Evolutionary conservation across 768 basidiomycete species (phyloP).

Genomic region (Boletus rubescentipes): DNA sequence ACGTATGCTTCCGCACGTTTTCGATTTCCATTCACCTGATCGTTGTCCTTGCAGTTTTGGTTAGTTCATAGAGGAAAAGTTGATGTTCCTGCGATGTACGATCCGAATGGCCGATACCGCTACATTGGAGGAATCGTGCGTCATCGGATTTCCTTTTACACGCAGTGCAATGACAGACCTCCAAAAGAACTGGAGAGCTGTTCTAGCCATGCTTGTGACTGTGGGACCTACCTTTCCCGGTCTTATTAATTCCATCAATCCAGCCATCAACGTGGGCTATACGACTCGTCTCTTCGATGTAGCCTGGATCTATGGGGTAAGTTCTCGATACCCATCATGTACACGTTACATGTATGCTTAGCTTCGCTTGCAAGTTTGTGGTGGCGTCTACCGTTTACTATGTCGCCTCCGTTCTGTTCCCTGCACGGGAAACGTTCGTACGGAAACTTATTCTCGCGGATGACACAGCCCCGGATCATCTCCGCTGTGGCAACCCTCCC

Average conservation of each 20-base stretch:
- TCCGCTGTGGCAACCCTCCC: background rate
- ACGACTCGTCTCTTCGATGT: slow-evolving; percentile 61
- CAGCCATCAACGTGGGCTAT: slow-evolving; percentile 59
- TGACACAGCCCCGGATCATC: background rate
- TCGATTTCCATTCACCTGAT: background rate
- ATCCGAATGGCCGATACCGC: slow-evolving; percentile 73
- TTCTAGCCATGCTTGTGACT: slow-evolving; percentile 63
- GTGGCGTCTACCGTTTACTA: slow-evolving; percentile 28
- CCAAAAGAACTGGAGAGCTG: slow-evolving; percentile 77
- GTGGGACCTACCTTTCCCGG: slow-evolving; percentile 77
- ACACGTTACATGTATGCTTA: background rate
- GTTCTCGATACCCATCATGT: slow-evolving; percentile 20
- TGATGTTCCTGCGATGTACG: slow-evolving; percentile 84
- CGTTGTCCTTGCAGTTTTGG: slow-evolving; percentile 57
- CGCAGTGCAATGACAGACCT: background rate
- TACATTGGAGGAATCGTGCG: slow-evolving; percentile 74
- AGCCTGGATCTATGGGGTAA: slow-evolving; percentile 74
- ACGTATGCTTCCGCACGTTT: slow-evolving; percentile 38
- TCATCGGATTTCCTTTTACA: slow-evolving; percentile 10
- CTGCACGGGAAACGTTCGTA: slow-evolving; percentile 28
- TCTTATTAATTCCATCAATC: slow-evolving; percentile 71
- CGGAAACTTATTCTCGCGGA: slow-evolving; percentile 25
- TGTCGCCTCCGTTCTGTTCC: slow-evolving; percentile 23
- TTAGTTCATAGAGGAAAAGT: slow-evolving; percentile 68
- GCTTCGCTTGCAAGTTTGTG: slow-evolving; percentile 17